Base-by-base conservation (phyloP, 768 basidiomycete genomes). In the Leucosporidium scottii region DNA sequence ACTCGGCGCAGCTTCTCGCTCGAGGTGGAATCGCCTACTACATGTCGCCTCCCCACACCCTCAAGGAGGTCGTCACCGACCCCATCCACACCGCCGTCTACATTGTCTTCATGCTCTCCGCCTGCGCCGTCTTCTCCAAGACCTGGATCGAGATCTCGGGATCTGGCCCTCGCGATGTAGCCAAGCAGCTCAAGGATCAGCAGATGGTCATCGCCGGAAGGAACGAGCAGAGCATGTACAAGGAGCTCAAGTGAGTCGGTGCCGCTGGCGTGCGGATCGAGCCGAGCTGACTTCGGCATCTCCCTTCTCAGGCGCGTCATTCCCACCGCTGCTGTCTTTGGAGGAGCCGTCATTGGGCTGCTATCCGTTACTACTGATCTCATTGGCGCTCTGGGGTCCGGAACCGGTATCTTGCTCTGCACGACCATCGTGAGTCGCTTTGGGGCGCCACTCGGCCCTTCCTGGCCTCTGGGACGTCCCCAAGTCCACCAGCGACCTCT, bases 131-230 rank as follows among this genome's bases (percentile, higher is more conserved):
- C 73, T 99, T 98, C 83, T 93, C 91, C 77, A 98, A 98, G 84
- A 97, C 94, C 1, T 99, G 96, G 94, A 98, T 99, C 72, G 94
- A 98, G 75, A 91, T 98, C 44, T 97, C 93, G 3, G 94, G 96
- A 21, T 89, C 87, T 63, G 92, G 96, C 25, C 96, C 94, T 17
- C 81, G 96, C 56, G 94, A 99, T 74, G 87, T 99, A 64, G 96
- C 96, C 34, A 94, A 93, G 79, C 94, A 98, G 77, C 85, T 98
- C 76, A 98, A 98, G 82, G 96, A 98, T 73, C 94, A 97, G 79
- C 89, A 91, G 74, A 93, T 97, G 89, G 94, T 83, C 63, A 82
- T 84, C 72, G 82, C 82, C 55, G 83, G 91, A 66, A 10, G 9
- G 8, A 23, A 31, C 31, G 96, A 99, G 78, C 92, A 89, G 21